phyloP scores from a whole-genome alignment of 225 moss, liverwort and hornwort species.

The Rhytidiadelphus loreus region DNA sequence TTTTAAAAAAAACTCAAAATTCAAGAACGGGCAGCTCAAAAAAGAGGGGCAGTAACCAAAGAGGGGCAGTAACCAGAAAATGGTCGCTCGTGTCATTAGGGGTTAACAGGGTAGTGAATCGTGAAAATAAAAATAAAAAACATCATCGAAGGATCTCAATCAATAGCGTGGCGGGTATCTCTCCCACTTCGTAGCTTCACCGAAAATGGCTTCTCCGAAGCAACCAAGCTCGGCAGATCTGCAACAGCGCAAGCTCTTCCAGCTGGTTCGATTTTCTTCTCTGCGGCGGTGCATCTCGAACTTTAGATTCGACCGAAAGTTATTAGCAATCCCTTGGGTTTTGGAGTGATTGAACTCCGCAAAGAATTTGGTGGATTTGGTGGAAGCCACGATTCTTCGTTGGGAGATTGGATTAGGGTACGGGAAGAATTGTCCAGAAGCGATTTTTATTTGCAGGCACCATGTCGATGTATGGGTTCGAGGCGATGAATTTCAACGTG shows the following conservation, averaged over 20 bases:
- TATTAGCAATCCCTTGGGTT: not conserved
- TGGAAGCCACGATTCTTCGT: not conserved
- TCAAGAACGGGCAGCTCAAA: too few species aligned
- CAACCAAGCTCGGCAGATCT: not conserved
- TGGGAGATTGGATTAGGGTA: not conserved
- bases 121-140: not conserved
- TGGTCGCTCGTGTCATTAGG: too few species aligned
- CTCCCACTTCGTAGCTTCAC: not conserved
- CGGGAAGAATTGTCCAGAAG: not conserved
- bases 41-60: too few species aligned
- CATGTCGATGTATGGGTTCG: slow-evolving; percentile 92
- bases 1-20: too few species aligned
- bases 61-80: too few species aligned
- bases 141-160: not conserved
- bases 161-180: not conserved
- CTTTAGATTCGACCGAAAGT: not conserved
- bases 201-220: not conserved
- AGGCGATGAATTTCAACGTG: slow-evolving; percentile 86
- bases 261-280: not conserved
- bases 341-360: not conserved
- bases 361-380: not conserved
- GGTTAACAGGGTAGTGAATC: too few species aligned
- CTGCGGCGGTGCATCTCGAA: not conserved
- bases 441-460: not conserved
- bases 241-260: not conserved